Base-by-base conservation (phyloP, 805 yeast species). In the Maudiozyma bulderi region DNA sequence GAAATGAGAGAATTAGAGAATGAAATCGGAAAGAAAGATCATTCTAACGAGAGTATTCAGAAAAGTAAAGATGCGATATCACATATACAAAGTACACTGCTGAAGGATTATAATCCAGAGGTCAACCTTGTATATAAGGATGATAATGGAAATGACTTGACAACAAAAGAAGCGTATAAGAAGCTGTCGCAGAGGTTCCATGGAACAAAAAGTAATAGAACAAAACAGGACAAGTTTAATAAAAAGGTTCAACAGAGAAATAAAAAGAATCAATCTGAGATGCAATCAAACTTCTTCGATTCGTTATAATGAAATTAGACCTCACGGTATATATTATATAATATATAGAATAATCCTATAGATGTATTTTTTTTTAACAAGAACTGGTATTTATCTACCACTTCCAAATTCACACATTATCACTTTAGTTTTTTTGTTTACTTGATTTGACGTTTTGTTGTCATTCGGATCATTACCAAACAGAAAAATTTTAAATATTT, bases 101-200 rank as follows among this genome's bases (percentile, higher is more conserved):
- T 70, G 41, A 57, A 58, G 32, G 57, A 65, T 45, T 76, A 75
- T 56, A 64, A 67, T 47, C 80, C 81, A 1, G 68, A 67, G 1
- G 61, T 76, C 8, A 58, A 66, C 8, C 57, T 87, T 4, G 73
- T 71, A 29, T 84, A 86, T 62, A 73, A 71, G 15, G 95, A 86
- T 60, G 82, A 78, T 29, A 56, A 65, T 2, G 95, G 95, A 0
- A 69, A 76, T 33, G 69, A 70, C 20, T 64, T 88, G 30, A 67
- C 73, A 32, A 72, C 81, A 3, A 85, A 83, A 58, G 82, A 82
- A 51, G 95, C 95, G 1, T 87, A 77, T 70, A 86, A 85, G 66
- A 77, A 77, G 52, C 66, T 86, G 44, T 83, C 93, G 3, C 90
- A 84, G 53, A 78, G 80, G 54, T 87, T 86, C 63, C 95, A 87